Conservation (phyloP, 169 alveolate species). For the Plasmodium adleri region DNA sequence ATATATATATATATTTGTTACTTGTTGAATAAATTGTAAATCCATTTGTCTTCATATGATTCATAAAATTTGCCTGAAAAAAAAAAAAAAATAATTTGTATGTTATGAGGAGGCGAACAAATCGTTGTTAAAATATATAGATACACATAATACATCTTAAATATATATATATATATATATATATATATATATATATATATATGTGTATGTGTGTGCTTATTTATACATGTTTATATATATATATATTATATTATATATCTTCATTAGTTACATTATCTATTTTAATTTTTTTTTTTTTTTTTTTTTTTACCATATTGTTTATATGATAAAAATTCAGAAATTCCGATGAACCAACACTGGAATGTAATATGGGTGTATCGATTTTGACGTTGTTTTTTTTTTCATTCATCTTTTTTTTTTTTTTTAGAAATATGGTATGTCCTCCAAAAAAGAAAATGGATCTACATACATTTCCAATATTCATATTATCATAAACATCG, state of each 20-base stretch:
- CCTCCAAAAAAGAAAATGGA: slow-evolving; percentile 68
- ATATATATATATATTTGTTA: slow-evolving; percentile 1
- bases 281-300: neutral
- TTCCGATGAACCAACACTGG: slow-evolving; percentile 67
- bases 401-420: slow-evolving; percentile 25
- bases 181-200: too few species aligned
- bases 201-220: too few species aligned
- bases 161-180: too few species aligned
- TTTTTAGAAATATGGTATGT: slow-evolving; percentile 41
- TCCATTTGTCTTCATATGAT: slow-evolving; percentile 10
- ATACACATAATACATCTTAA: too few species aligned
- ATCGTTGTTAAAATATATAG: too few species aligned
- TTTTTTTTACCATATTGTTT: slow-evolving; percentile 30
- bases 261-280: too few species aligned
- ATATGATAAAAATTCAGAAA: slow-evolving; percentile 43
- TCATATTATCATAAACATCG: slow-evolving; percentile 68
- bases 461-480: slow-evolving; percentile 54
- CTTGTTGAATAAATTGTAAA: slow-evolving; percentile 13
- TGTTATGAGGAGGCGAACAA: neutral
- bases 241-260: too few species aligned
- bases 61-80: slow-evolving; percentile 9
- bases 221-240: too few species aligned
- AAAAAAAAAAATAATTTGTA: neutral
- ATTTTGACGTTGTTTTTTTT: slow-evolving; percentile 19
- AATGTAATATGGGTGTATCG: slow-evolving; percentile 56